Evolutionary conservation across 371 early-diverging fungal species (phyloP), one percentile per base, ranked within the genome.

Genomic region (Actinomucor elegans): DNA sequence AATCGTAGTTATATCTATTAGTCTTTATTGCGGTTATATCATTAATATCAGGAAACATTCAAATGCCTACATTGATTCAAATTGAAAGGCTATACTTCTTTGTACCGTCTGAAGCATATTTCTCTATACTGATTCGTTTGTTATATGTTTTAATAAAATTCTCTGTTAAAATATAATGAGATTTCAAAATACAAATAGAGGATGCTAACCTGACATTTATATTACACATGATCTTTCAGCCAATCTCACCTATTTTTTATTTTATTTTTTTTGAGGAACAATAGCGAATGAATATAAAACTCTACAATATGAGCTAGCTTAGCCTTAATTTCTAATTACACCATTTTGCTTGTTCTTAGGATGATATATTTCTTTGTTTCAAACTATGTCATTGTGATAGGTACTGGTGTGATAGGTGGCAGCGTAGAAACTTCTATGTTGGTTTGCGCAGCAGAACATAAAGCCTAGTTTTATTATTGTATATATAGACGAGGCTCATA

Each of bases 261-360:
- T n/a, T n/a, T n/a, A n/a, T n/a, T n/a, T 69, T 5, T 61, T 86
- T n/a, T 88, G 87, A 86, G 86, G 83, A 10, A 71, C 81, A 5
- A 56, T 86, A 8, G 77, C 88, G 0, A 88, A 88, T 55, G 58
- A 56, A 11, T 67, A 63, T 33, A 86, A 88, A 86, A 74, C 51
- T 67, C 67, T 5, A 67, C 70, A 17, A 80, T 83, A 1, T 82
- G 83, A 43, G 49, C 85, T n/a, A 80, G 84, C 15, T 67, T 79
- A 4, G 82, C 84, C n/a, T 47, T 80, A 33, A 60, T 85, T 0
- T 58, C 54, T 17, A 79, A 59, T 26, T 71, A 80, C 40, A 55
- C 71, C 5, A 62, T 73, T 28, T 68, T 87, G n/a, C 52, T 85
- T 29, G 59, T 73, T 5, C 73, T 80, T 51, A 79, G 88, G 4